Evolutionary conservation across 2,329 filamentous ascomycete species (phyloP).

Genomic region (Lasiodiplodia sp.): DNA sequence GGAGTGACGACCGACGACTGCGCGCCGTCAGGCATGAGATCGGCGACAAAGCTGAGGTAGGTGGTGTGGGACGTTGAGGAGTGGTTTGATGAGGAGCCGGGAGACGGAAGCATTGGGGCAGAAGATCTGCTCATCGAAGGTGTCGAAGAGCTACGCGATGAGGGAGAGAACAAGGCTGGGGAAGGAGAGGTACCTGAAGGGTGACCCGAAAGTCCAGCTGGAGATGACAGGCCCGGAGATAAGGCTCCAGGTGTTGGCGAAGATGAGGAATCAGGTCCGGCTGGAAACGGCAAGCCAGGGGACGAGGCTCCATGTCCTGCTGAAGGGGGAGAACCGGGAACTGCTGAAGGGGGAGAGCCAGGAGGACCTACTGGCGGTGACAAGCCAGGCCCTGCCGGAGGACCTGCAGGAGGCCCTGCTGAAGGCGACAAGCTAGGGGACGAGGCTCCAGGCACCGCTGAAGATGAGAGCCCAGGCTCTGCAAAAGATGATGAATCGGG

Average conservation of each 20-base stretch:
- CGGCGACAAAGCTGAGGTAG: conserved; percentile 3
- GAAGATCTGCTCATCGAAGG: not conserved
- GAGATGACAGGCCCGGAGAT: not conserved
- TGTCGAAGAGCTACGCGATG: not conserved
- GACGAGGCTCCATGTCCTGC: too few species aligned
- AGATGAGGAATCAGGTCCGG: too few species aligned
- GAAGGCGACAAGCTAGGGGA: too few species aligned
- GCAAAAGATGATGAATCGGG: too few species aligned
- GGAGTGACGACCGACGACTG: not conserved
- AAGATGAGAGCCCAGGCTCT: too few species aligned
- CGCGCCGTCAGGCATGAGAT: not conserved
- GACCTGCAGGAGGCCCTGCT: too few species aligned
- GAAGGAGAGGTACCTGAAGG: not conserved
- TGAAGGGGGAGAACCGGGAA: too few species aligned
- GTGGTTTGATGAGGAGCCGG: not conserved
- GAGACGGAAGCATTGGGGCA: not conserved
- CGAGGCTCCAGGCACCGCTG: too few species aligned
- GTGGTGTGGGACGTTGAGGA: not conserved
- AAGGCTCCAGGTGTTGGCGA: not conserved
- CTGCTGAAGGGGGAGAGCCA: too few species aligned
- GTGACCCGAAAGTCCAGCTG: not conserved
- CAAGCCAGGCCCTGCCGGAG: too few species aligned
- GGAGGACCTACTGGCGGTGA: too few species aligned
- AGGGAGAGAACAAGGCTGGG: not conserved
- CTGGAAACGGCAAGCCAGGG: too few species aligned